Evolutionary conservation across 2,329 filamentous ascomycete species (phyloP), one percentile per base, ranked within the genome.

Genomic region (Apiospora pterosperma): DNA sequence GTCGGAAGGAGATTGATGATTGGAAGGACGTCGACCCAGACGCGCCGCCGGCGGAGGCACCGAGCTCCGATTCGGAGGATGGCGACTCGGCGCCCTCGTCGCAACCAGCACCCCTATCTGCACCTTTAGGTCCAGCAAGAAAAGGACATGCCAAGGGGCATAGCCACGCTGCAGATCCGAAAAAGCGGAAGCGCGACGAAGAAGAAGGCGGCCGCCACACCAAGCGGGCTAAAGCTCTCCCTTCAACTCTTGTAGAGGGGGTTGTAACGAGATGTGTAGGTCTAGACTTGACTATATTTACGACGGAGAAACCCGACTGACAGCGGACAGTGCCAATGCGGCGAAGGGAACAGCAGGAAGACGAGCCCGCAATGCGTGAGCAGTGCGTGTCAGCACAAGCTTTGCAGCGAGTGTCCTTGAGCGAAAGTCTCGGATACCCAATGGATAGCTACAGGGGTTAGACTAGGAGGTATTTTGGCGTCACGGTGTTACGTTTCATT

Each of bases 11-110:
- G 7, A 89, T 90, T 23, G 74, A 75, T 19, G 80, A 89, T 11
- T 92, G 90, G 90, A 75, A 76, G 65, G 71, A 77, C 23, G 68
- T 79, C 14, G 79, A 80, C 36, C 64, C 70, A 7, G 69, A 71
- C 4, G 52, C 67, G 6, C 63, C 63, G 19, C 65, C 39, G 1
- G 11, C 67, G 34, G 65, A 42, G 7, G 19, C 61, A n/a, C 55
- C 52, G 28, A 21, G 36, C 38, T 61, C 69, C 16, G 70, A 70
- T 61, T 68, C 67, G n/a, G 69, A 69, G 34, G 67, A 70, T 28
- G 66, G 42, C 8, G 63, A 64, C 38, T 55, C 48, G 28, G 48
- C 48, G 28, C 19, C 48, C 25, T 19, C 28, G 25, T 55, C 48
- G 48, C 48, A 55, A n/a, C 48, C 48, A n/a, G 5, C 16, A 34